phyloP scores from a whole-genome alignment of 2,329 filamentous ascomycete species.

The Thermothelomyces thermophilus region DNA sequence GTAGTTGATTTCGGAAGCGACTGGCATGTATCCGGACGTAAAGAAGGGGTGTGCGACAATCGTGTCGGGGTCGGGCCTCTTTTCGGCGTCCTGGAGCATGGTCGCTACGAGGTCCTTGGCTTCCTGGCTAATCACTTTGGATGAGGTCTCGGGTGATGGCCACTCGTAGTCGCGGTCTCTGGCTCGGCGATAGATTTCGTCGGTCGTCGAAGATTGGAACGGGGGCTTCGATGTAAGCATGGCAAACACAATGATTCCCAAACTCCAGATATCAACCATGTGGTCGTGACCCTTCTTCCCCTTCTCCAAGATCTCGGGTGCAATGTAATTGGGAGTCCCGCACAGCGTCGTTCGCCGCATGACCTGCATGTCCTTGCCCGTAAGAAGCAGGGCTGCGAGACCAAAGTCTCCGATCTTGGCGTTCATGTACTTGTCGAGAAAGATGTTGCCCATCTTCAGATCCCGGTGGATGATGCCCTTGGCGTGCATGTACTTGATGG shows the following conservation, averaged over 20 bases:
- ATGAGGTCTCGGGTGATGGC: conserved; percentile 59
- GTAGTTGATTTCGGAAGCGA: conserved; percentile 50
- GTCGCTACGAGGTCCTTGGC: conserved; percentile 71
- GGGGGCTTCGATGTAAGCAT: conserved; percentile 95
- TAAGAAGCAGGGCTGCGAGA: conserved; percentile 82
- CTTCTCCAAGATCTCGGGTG: conserved; percentile 91
- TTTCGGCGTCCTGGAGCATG: conserved; percentile 68
- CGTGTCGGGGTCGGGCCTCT: conserved; percentile 65
- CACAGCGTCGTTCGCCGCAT: conserved; percentile 86
- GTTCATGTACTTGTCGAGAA: conserved; percentile 91
- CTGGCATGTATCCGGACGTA: conserved; percentile 66
- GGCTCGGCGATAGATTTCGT: conserved; percentile 74
- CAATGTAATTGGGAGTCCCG: conserved; percentile 97
- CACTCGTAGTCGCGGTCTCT: conserved; percentile 71
- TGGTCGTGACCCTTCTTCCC: conserved; percentile 92
- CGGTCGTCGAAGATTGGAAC: conserved; percentile 85
- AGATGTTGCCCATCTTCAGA: conserved; percentile 96
- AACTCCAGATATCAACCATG: conserved; percentile 96
- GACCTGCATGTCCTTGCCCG: conserved; percentile 80
- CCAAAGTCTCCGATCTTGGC: conserved; percentile 98
- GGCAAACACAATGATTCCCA: conserved; percentile 97
- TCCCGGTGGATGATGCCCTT: conserved; percentile 96
- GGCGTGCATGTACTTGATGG: conserved; percentile 95
- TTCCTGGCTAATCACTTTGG: conserved; percentile 66
- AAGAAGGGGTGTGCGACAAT: conserved; percentile 80